Percentiles rank a stretch among this genome's conserved stretches.
phyloP scores from a whole-genome alignment of 768 basidiomycete genomes.

The Kondoa subrosea region DNA sequence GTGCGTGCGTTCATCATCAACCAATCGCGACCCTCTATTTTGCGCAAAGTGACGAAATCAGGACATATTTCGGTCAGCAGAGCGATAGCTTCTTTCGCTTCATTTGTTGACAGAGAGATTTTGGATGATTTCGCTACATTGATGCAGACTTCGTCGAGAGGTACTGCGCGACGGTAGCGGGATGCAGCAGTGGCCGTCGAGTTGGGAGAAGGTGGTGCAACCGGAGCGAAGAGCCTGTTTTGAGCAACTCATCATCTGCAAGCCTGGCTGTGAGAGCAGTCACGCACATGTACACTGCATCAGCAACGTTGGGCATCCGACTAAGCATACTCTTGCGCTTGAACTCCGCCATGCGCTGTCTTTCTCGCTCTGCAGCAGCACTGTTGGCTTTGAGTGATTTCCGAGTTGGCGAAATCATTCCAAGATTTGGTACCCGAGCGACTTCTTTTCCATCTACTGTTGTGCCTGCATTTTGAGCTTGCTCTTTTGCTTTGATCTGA shows the following conservation, averaged over 20 bases:
- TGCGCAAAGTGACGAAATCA: constrained; percentile 17
- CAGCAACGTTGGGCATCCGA: constrained; percentile 21
- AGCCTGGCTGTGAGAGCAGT: not conserved
- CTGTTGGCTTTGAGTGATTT: constrained; percentile 18
- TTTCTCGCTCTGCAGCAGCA: not conserved
- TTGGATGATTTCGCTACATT: constrained; percentile 22
- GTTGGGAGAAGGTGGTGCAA: not conserved
- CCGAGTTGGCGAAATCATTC: constrained; percentile 16
- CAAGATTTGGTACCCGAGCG: constrained; percentile 7
- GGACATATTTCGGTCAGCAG: constrained; percentile 20
- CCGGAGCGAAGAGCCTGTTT: not conserved
- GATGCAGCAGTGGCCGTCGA: not conserved
- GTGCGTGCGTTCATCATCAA: not conserved
- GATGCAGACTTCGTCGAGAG: constrained; percentile 19
- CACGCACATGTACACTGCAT: constrained; percentile 21
- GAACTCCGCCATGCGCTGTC: constrained; percentile 11
- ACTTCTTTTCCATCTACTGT: not conserved
- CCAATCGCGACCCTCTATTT: constrained; percentile 10
- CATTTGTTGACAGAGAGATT: constrained; percentile 17
- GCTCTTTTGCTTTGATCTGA: constrained; percentile 22
- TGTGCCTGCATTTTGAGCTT: constrained; percentile 12
- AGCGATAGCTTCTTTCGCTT: constrained; percentile 17
- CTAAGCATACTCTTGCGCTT: constrained; percentile 21
- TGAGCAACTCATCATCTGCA: not conserved
- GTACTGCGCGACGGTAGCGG: constrained; percentile 4